Conservation (phyloP, 2,329 filamentous ascomycete species). For the Diplodia sapinea region DNA sequence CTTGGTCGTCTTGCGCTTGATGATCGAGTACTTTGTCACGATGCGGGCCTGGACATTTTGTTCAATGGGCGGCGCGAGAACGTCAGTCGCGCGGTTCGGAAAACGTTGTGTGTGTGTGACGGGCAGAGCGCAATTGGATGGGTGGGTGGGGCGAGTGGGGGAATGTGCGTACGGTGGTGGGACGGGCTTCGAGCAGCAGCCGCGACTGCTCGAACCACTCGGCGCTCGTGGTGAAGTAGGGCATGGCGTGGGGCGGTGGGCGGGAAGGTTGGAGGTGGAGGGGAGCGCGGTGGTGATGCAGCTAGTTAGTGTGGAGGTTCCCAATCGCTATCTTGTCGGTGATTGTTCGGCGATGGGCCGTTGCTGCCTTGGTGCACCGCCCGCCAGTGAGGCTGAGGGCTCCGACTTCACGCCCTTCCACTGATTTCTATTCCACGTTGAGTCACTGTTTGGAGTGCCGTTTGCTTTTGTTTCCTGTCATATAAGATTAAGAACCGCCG, state of each 20-base stretch:
- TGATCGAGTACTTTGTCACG: slow-evolving; percentile 88
- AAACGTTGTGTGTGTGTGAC: not conserved
- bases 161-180: slow-evolving; percentile 70
- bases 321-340: not conserved
- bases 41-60: slow-evolving; percentile 71
- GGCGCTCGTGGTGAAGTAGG: slow-evolving; percentile 79
- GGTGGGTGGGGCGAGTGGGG: not conserved
- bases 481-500: not conserved
- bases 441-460: not conserved
- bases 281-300: not conserved
- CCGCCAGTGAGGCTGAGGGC: not conserved
- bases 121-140: slow-evolving; percentile 17
- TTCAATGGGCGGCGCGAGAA: slow-evolving; percentile 22
- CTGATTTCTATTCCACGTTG: not conserved
- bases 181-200: slow-evolving; percentile 83
- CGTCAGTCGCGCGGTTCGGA: not conserved
- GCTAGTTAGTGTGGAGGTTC: slow-evolving; percentile 9
- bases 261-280: slow-evolving; percentile 30
- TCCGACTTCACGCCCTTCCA: slow-evolving; percentile 1
- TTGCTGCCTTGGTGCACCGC: slow-evolving; percentile 4
- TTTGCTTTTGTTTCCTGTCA: not conserved
- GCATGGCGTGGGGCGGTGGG: slow-evolving; percentile 61
- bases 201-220: slow-evolving; percentile 90
- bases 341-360: slow-evolving; percentile 23
- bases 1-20: slow-evolving; percentile 49